phyloP scores from a whole-genome alignment of 2,329 filamentous ascomycete genomes.

The Cladosporium colombiae region DNA sequence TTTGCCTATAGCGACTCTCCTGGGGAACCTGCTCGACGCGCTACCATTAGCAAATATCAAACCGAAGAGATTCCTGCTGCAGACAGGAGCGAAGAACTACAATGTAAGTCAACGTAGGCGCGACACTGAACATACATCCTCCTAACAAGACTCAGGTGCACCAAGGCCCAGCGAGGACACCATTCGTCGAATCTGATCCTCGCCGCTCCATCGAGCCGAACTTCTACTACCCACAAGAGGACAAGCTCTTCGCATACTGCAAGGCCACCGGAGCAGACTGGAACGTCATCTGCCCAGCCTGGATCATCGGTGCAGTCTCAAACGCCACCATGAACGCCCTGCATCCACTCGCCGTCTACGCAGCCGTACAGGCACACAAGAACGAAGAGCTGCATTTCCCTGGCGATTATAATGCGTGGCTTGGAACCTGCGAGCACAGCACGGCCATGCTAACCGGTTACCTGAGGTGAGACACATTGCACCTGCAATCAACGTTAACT shows the following conservation, averaged over 20 bases:
- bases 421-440: conserved; percentile 44
- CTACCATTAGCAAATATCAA: conserved; percentile 45
- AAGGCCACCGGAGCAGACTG: conserved; percentile 40
- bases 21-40: conserved; percentile 52
- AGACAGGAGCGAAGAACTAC: conserved; percentile 57
- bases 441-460: conserved; percentile 52
- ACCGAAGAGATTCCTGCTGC: conserved; percentile 52
- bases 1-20: conserved; percentile 49
- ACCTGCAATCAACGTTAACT: background rate
- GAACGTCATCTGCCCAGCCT: conserved; percentile 52
- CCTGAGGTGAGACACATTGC: conserved; percentile 30
- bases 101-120: conserved; percentile 27
- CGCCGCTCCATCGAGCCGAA: conserved; percentile 49
- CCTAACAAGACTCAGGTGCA: conserved; percentile 37
- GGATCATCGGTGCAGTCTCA: conserved; percentile 52
- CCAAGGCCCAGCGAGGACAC: conserved; percentile 47
- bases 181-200: conserved; percentile 50
- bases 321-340: conserved; percentile 54
- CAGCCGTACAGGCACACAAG: conserved; percentile 48
- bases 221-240: conserved; percentile 56
- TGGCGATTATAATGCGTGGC: conserved; percentile 48
- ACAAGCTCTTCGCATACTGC: conserved; percentile 49
- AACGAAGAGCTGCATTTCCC: conserved; percentile 47
- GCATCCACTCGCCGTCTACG: conserved; percentile 53
- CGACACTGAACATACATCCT: background rate